Evolutionary conservation across 2,329 filamentous ascomycete genomes (phyloP), one percentile per base, ranked within the genome.

Genomic region (Fusarium subglutinans): DNA sequence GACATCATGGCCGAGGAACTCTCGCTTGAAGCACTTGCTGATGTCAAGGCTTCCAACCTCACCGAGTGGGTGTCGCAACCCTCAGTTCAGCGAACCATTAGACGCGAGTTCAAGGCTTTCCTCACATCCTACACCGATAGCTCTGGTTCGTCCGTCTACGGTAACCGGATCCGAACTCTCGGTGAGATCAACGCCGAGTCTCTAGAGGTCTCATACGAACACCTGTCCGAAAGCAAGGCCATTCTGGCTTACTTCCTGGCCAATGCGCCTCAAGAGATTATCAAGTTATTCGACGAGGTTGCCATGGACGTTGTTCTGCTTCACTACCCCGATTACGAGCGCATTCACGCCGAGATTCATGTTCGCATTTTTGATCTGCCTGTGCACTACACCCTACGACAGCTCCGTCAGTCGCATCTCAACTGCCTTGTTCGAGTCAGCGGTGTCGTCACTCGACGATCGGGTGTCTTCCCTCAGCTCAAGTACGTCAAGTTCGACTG

Each of bases 401-500:
- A 99, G 82, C 89, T 99, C 50, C 94, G 96, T 69, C 96, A 99
- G 84, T 94, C 93, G 8, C 97, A 99, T 80, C 89, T 99, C 68
- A 99, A 99, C 87, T 98, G 95, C 79, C 88, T 99, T 48, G 94
- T 99, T 44, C 92, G 96, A 60, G 96, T 99, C 62, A 95, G 93
- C 77, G 96, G 96, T 76, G 96, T 99, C 9, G 96, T 99, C 35
- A 99, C 96, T 40, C 91, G 96, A 73, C 91, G 96, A 76, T 97
- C 92, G 33, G 96, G 96, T 63, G 97, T 99, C 54, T 99, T 99
- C 82, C 96, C 96, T 7, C 96, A 99, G 84, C 87, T 99, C 70
- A 98, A 98, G 83, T 98, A 98, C 82, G 94, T 99, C 85, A 98
- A 98, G 84, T 98, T 99, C 80, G 94, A 98, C 84, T 99, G 96